Evolutionary conservation across 805 yeast genomes (phyloP).

Genomic region (Saccharomycopsis sp.): DNA sequence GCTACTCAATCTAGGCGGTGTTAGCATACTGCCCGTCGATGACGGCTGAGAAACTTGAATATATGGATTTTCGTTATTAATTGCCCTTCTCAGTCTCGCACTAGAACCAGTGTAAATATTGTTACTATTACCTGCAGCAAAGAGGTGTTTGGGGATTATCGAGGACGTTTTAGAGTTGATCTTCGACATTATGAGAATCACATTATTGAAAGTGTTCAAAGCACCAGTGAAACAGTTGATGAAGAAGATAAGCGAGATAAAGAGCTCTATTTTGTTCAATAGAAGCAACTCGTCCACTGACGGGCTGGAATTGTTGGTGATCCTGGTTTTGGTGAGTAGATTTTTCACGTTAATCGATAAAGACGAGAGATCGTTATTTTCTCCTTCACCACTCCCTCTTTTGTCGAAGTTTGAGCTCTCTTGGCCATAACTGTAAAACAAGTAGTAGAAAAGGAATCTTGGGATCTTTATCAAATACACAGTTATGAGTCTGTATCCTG

Average conservation of each 20-base stretch:
- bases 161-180: constrained; percentile 2
- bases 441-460: constrained; percentile 3
- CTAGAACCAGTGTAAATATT: neutral
- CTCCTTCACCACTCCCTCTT: neutral
- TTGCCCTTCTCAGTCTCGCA: neutral
- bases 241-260: constrained; percentile 13
- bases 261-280: constrained; percentile 11
- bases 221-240: constrained; percentile 17
- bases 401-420: neutral
- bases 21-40: neutral
- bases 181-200: constrained; percentile 8
- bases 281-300: constrained; percentile 8
- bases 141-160: neutral
- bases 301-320: neutral
- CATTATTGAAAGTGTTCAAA: constrained; percentile 12
- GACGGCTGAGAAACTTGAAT: neutral
- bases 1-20: neutral
- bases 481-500: constrained; percentile 10
- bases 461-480: constrained; percentile 9
- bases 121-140: neutral
- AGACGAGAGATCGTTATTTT: neutral
- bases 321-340: neutral
- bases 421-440: neutral
- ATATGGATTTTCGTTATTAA: neutral
- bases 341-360: constrained; percentile 9